These are phyloP conservation scores for Aspergillus sp. DNA, from an alignment of 2,329 filamentous ascomycete genomes.

Conservation along the genomic window DNA sequence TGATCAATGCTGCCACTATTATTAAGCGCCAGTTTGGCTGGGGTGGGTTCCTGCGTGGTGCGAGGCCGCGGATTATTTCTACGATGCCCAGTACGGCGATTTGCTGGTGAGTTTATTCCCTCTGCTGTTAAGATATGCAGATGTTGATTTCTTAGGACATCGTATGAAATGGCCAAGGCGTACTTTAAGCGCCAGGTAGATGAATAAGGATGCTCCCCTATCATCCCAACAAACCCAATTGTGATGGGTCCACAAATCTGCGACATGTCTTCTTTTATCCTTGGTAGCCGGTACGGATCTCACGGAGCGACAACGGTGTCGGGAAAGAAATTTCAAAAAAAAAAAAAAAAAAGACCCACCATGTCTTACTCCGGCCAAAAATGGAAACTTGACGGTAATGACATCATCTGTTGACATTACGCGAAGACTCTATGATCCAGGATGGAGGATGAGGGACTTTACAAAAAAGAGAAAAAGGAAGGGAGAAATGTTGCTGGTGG, in stretches of 20 bases:
- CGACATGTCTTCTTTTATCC: background rate
- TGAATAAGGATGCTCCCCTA: conserved; percentile 12
- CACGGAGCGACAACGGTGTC: background rate
- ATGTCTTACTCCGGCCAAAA: background rate
- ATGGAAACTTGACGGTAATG: background rate
- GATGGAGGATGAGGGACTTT: background rate
- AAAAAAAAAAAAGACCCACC: background rate
- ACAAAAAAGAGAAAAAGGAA: background rate
- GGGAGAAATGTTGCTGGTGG: background rate
- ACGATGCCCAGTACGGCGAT: conserved; percentile 99
- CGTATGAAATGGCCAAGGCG: conserved; percentile 62
- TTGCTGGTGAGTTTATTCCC: conserved; percentile 64
- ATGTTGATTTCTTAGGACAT: conserved; percentile 41
- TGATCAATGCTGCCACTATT: conserved; percentile 70
- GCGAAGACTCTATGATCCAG: too few species aligned
- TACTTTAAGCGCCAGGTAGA: conserved; percentile 50
- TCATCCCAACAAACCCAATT: conserved; percentile 1
- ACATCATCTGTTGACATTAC: background rate
- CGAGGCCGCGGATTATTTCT: conserved; percentile 83
- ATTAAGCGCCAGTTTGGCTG: conserved; percentile 79
- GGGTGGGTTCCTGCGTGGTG: conserved; percentile 84
- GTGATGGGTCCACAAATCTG: background rate
- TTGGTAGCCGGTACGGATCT: too few species aligned
- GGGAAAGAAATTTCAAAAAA: background rate
- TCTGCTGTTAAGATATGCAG: conserved; percentile 4